Base-by-base conservation (phyloP, 768 basidiomycete species). In the Suillus fuscotomentosus region DNA sequence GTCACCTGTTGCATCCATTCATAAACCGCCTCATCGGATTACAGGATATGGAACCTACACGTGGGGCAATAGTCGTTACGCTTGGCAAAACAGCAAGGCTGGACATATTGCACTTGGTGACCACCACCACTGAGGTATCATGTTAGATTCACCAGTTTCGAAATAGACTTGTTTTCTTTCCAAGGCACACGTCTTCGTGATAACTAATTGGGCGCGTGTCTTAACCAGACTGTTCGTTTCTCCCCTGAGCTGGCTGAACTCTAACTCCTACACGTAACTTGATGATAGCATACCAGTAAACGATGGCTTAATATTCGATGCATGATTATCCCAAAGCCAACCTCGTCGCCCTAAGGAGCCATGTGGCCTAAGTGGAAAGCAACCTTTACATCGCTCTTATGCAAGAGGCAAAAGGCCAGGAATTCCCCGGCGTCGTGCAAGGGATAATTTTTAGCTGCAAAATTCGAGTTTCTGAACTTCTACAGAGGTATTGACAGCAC, bases 31-130 rank as follows among this genome's bases (percentile, higher is more conserved):
- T 59, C n/a, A 47, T 43, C 43, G 38, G 51, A 6, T 63, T 61
- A 7, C 31, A 95, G 94, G 90, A 61, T 94, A 93, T 70, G 85
- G 82, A 27, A 83, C 87, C 41, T 95, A 95, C 77, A 75, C 85
- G 7, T 95, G 92, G 91, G 92, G 88, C 31, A 92, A 89, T 74
- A 79, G 77, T 63, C 85, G 83, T 72, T 85, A 90, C 65, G 78
- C 77, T 42, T 90, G 81, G 80, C 80, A 86, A 71, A 89, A 91
- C 75, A 90, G 88, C 83, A 94, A 94, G 79, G 91, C 86, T n/a
- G 92, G 88, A 41, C 91, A 92, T 69, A 70, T 88, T 65, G 89
- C 88, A 7, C 51, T 76, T n/a, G 75, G 76, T 51, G 74, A 31
- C 1, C 36, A 70, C 43, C 57, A 60, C 34, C 60, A 61, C 38